Percentiles rank a stretch among this genome's conserved stretches.
Conservation (phyloP, 2,329 filamentous ascomycete genomes). For the Hirsutella minnesotensis region DNA sequence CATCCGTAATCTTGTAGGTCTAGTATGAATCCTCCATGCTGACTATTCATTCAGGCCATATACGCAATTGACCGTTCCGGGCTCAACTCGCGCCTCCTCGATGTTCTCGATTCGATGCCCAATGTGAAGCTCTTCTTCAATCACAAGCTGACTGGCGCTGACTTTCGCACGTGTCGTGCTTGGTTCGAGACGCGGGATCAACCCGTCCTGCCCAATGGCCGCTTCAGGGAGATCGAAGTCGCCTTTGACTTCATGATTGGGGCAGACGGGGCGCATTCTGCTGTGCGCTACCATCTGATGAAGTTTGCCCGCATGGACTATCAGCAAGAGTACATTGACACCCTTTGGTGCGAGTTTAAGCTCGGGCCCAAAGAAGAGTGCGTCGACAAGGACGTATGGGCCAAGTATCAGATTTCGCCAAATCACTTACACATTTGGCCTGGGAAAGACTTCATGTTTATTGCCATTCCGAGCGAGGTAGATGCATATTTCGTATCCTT, state of each 20-base stretch:
- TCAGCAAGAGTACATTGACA: slow-evolving; percentile 89
- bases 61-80: slow-evolving; percentile 75
- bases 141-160: slow-evolving; percentile 83
- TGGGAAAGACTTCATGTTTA: slow-evolving; percentile 91
- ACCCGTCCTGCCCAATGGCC: slow-evolving; percentile 22
- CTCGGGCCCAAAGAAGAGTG: slow-evolving; percentile 43
- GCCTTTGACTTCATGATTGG: slow-evolving; percentile 89
- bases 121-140: slow-evolving; percentile 91
- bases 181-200: slow-evolving; percentile 63
- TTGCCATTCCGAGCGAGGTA: slow-evolving; percentile 71
- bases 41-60: slow-evolving; percentile 46
- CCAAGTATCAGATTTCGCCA: slow-evolving; percentile 67
- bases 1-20: not conserved
- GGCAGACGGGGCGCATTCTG: slow-evolving; percentile 89
- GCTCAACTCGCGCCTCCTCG: slow-evolving; percentile 73
- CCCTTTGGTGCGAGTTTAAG: slow-evolving; percentile 92
- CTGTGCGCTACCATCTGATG: slow-evolving; percentile 88
- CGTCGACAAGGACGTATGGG: slow-evolving; percentile 16
- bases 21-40: not conserved
- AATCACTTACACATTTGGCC: slow-evolving; percentile 98
- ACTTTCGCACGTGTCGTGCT: slow-evolving; percentile 66
- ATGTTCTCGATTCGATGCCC: slow-evolving; percentile 69
- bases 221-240: slow-evolving; percentile 65
- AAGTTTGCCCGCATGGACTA: slow-evolving; percentile 88
- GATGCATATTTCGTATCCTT: too few relatives aligned